Base-by-base conservation (phyloP, 2,329 filamentous ascomycete genomes). In the Colletotrichum graminicola region DNA sequence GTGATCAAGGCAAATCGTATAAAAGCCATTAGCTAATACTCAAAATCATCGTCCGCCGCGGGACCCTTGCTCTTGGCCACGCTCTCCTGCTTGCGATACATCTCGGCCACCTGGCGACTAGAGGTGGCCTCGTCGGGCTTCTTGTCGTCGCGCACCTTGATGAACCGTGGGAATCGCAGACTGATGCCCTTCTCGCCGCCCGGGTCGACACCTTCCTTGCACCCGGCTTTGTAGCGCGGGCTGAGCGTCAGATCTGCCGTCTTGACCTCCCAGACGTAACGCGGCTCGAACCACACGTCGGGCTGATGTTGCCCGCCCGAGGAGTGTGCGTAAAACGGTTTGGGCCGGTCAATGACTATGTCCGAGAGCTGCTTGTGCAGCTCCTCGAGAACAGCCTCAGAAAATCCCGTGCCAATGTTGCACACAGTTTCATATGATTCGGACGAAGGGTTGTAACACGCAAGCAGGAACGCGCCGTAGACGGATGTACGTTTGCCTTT, bases 341-440 rank as follows among this genome's bases (percentile, higher is more conserved):
- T 99, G 1, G 95, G 90, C 1, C 91, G 90, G 78, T 97, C 94
- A 76, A 99, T 99, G 75, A 92, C 90, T 61, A 94, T 90, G 11
- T 90, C 87, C 0, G 89, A 92, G 36, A 99, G 90, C 62, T 92
- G 87, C 32, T 88, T 85, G 84, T 98, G 91, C 18, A 98, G 86
- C 45, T 95, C 92, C 77, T 97, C 93, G n/a, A 99, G 91, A 3
- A 95, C 88, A n/a, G 92, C 93, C 82, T 99, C 96, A 0, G 92
- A 95, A 83, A 99, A 99, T 2, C 96, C 96, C 0, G 96, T 99
- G 75, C 96, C 96, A 76, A 99, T 98, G 81, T 99, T 99, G 89
- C 96, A 99, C 2, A 99, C 91, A 0, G 94, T 97, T 82, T 99
- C 96, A 83, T 97, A 99, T 1, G 86, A 91, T 73, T 99, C 94